Base-by-base conservation (phyloP, 805 yeast genomes). In the Wickerhamomyces chaumierensis region DNA sequence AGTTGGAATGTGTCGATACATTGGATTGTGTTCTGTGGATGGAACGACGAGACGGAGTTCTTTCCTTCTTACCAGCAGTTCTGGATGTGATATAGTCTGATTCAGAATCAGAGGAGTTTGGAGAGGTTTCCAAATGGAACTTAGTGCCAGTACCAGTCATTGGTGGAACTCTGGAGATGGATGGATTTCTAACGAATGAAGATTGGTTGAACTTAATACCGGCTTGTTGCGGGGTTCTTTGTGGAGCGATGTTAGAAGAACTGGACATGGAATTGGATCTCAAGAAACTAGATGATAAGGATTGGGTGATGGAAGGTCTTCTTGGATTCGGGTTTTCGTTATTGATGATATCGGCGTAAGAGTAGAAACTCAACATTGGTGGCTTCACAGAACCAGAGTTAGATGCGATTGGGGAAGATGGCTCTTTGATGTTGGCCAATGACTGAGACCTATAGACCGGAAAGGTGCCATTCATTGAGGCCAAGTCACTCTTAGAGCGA, bases 341-440 rank as follows among this genome's bases (percentile, higher is more conserved):
- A 45, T 66, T 72, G 43, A 81, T 69, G 73, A 84, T 71, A 49
- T 84, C 95, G 3, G 90, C 94, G 56, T 81, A 84, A 3, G 87
- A 78, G 52, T 75, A 80, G 54, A 83, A 83, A 31, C 65, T 61
- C 32, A 69, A 32, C 12, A 45, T 25, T 31, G 49, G 51, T 17
- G 53, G 52, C 48, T 53, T 46, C 29, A 25, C 29, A 14, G 7
- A 9, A 13, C 29, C 29, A 4, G 29, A 25, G 28, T 38, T 20
- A 14, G 46, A 39, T 17, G 18, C 18, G 15, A 31, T 31, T 23
- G 45, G 37, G 8, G 48, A 43, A 11, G 41, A 39, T n/a, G 45
- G 36, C 20, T 49, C 52, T 37, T 42, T 44, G 34, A 54, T 36
- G 41, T 36, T 42, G 17, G 56, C 50, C 28, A 48, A 46, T 4